Evolutionary conservation across 2,329 filamentous ascomycete genomes (phyloP).

Genomic region (Epicoccum sorghinum): DNA sequence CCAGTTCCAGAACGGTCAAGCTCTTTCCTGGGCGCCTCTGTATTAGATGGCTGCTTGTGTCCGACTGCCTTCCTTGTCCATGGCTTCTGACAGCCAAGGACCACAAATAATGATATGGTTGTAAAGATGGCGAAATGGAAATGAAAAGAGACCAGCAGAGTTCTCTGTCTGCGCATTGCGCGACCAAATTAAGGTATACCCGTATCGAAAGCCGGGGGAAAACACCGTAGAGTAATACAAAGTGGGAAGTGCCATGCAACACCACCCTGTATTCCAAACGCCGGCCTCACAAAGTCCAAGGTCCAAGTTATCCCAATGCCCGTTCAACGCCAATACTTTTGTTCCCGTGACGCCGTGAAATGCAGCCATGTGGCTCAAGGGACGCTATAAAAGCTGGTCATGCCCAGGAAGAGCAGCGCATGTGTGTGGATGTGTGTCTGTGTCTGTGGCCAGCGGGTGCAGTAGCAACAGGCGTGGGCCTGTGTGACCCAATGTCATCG

Average conservation of each 20-base stretch:
- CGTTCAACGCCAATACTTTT: constrained; percentile 49
- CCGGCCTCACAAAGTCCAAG: constrained; percentile 42
- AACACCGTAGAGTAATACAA: constrained; percentile 37
- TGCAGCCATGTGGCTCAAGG: constrained; percentile 42
- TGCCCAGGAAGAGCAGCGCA: constrained; percentile 30
- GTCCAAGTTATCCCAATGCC: constrained; percentile 41
- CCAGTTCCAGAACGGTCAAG: constrained; percentile 27
- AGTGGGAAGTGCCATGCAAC: constrained; percentile 43
- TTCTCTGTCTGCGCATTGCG: constrained; percentile 22
- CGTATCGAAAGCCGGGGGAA: constrained; percentile 26
- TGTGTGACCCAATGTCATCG: constrained; percentile 41
- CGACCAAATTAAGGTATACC: constrained; percentile 28
- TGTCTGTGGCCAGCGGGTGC: constrained; percentile 32
- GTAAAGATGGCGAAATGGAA: constrained; percentile 14
- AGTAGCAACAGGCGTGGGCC: constrained; percentile 31
- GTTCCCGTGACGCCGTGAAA: constrained; percentile 50
- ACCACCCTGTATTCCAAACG: constrained; percentile 47
- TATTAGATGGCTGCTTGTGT: constrained; percentile 47
- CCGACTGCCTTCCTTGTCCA: constrained; percentile 33
- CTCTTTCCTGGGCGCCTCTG: constrained; percentile 32
- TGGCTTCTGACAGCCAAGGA: constrained; percentile 27
- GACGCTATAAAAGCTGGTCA: constrained; percentile 23
- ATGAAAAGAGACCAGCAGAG: constrained; percentile 19
- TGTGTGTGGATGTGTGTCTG: constrained; percentile 24
- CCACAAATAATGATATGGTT: constrained; percentile 26